Evolutionary conservation across 192 early-diverging fungal genomes (phyloP), one percentile per base, ranked within the genome.

Genomic region (Geranomyces michiganensis): DNA sequence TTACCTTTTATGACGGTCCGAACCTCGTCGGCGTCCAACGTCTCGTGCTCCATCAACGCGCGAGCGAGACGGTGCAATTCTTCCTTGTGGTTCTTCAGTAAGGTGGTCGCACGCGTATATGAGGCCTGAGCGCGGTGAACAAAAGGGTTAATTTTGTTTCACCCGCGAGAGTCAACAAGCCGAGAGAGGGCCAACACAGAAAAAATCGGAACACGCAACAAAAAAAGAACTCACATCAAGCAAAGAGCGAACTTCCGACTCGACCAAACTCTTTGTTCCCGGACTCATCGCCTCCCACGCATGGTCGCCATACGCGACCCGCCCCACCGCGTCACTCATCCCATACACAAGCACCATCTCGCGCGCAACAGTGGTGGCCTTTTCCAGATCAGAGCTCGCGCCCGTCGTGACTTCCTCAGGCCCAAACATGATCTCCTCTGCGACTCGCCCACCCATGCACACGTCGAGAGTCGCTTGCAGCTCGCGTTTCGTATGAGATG

Each of bases 361-460:
- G 29, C 90, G 89, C 26, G 98, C 96, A 19, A 97, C 85, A 33
- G 79, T 78, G 0, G 96, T 97, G 14, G 96, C 98, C 46, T 93
- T 89, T 45, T 90, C 82, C 77, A 99, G 86, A 81, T 99, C 98
- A 68, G 88, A 92, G 56, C 89, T 88, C 29, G 95, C 94, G 8
- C 98, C 98, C 24, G 94, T 94, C 0, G 98, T 96, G 13, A 98
- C 93, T 75, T 94, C 91, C 17, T 98, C 95, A 0, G 83, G 56
- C 8, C 96, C 96, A 85, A 90, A 98, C n/a, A 98, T 92, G 65
- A 99, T 83, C 76, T 98, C 95, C 72, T 99, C 98, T 0, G 96
- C 98, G 0, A 92, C 94, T 4, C 96, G 87, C n/a, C 98, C 98
- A 43, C 96, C 98, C 96, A 99, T 96, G 71, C 90, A 92, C 17